Conservation (phyloP, 768 basidiomycete genomes). For the Pisolithus albus region DNA sequence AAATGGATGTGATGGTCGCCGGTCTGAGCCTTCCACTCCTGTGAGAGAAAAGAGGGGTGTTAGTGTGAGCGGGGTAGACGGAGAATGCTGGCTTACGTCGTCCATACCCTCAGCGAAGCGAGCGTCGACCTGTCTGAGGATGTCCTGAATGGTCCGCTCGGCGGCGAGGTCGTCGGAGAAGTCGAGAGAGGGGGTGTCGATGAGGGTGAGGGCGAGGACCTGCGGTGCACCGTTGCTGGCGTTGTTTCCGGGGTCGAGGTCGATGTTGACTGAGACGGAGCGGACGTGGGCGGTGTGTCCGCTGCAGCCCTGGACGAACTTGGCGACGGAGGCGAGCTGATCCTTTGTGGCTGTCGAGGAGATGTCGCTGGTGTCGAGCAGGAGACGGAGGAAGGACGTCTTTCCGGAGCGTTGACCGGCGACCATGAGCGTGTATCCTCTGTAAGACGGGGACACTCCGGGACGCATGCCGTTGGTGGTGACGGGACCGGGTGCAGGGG, state of each 20-base stretch:
- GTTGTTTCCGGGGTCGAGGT: constrained; percentile 43
- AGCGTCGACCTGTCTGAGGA: constrained; percentile 63
- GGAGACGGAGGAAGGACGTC: constrained; percentile 79
- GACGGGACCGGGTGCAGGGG: constrained; percentile 19
- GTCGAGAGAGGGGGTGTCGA: constrained; percentile 81
- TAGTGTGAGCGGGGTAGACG: constrained; percentile 14
- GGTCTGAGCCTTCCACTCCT: constrained; percentile 67
- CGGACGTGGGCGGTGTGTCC: constrained; percentile 69
- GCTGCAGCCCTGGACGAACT: constrained; percentile 71
- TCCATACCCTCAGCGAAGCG: constrained; percentile 69
- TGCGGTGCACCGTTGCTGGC: constrained; percentile 31
- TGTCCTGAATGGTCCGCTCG: constrained; percentile 61
- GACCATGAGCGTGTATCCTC: constrained; percentile 65
- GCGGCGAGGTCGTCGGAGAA: constrained; percentile 57
- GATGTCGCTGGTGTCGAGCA: constrained; percentile 74
- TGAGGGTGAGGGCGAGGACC: constrained; percentile 58
- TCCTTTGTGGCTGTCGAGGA: constrained; percentile 57
- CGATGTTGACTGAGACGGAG: constrained; percentile 65
- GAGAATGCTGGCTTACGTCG: constrained; percentile 50
- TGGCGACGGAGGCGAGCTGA: constrained; percentile 74
- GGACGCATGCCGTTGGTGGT: constrained; percentile 22
- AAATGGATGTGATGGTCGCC: constrained; percentile 79
- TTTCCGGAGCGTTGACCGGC: constrained; percentile 81
- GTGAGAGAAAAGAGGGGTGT: constrained; percentile 15
- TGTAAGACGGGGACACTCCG: constrained; percentile 20